These are phyloP conservation scores for Jatropha curcas DNA, from an alignment of 345 rosid genomes.

Conservation along the genomic window DNA sequence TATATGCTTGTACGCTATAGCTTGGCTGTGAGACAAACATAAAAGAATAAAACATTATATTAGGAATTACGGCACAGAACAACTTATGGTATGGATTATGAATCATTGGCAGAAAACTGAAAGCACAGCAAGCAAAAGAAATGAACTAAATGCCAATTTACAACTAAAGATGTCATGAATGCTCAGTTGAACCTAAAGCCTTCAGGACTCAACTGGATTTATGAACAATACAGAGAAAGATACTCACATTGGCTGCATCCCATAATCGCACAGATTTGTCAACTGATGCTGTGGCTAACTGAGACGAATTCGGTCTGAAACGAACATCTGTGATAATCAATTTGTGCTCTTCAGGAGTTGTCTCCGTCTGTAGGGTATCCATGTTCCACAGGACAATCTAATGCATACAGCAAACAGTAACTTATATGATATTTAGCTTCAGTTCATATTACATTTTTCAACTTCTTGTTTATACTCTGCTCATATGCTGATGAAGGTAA, in stretches of 20 bases:
- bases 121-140: not conserved
- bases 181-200: not conserved
- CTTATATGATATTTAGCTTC: not conserved
- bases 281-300: conserved; percentile 61
- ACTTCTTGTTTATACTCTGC: not conserved
- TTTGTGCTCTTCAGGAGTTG: conserved; percentile 58
- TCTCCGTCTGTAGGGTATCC: conserved; percentile 56
- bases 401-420: conserved; percentile 19
- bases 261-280: conserved; percentile 70
- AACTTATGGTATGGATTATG: not conserved
- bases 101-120: conserved; percentile 4
- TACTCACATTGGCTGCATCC: conserved; percentile 60
- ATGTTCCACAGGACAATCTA: conserved; percentile 68
- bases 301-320: conserved; percentile 73
- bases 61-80: not conserved
- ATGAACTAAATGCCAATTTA: not conserved
- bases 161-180: not conserved
- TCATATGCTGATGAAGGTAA: not conserved
- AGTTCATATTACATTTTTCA: not conserved
- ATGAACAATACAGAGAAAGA: conserved; percentile 13
- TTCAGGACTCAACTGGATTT: not conserved
- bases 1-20: conserved; percentile 44
- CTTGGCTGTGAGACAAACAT: conserved; percentile 47
- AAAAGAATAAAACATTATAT: conserved; percentile 7
- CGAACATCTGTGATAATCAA: conserved; percentile 62